Evolutionary conservation across 495 filamentous ascomycete genomes (phyloP).

Genomic region (Sordaria brevicollis): DNA sequence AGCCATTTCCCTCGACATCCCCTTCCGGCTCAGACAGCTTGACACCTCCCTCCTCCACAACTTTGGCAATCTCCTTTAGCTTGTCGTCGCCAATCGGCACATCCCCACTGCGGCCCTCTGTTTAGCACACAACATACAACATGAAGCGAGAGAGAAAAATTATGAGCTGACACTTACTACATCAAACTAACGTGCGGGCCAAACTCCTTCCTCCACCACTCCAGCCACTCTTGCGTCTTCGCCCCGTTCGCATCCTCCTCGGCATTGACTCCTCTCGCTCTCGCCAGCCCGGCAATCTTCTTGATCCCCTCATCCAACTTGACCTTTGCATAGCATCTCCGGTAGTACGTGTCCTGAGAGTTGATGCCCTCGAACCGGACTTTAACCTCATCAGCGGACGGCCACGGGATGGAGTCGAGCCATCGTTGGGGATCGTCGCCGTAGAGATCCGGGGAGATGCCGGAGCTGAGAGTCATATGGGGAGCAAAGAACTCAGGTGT

Average conservation of each 20-base stretch:
- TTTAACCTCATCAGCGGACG: not conserved
- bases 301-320: constrained; percentile 7
- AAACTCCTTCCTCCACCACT: constrained; percentile 13
- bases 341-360: constrained; percentile 15
- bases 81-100: constrained; percentile 9
- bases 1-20: constrained; percentile 5
- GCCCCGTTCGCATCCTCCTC: constrained; percentile 1
- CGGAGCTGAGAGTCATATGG: constrained; percentile 23
- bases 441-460: constrained; percentile 11
- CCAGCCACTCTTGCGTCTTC: constrained; percentile 17
- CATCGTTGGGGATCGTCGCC: constrained; percentile 13
- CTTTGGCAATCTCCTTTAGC: constrained; percentile 6
- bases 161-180: constrained; percentile 14
- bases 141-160: not conserved
- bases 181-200: constrained; percentile 23
- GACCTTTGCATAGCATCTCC: constrained; percentile 20
- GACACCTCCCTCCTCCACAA: constrained; percentile 15
- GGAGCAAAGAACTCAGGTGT: constrained; percentile 15
- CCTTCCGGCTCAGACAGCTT: constrained; percentile 2
- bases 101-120: constrained; percentile 10
- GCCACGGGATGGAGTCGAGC: constrained; percentile 13
- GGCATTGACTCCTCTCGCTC: constrained; percentile 12
- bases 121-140: not conserved
- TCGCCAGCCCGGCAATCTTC: constrained; percentile 10
- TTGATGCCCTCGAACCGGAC: constrained; percentile 12